A percentile compares a stretch with the other conserved stretches of the same genome.
Conservation (phyloP, 345 rosid species). For the Hypericum perforatum region DNA sequence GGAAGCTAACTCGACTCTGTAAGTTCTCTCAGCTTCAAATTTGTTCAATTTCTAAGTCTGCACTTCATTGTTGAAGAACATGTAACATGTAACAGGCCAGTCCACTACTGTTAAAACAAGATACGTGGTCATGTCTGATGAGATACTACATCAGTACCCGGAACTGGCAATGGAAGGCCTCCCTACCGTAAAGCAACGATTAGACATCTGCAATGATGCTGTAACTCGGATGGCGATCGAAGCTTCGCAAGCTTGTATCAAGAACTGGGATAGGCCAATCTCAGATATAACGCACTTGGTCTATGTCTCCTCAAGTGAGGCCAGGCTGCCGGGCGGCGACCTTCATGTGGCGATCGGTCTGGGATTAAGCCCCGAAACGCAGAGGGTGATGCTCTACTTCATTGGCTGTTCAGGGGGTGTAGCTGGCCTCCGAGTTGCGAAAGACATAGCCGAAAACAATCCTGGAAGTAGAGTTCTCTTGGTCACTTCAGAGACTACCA, state of each 20-base stretch:
- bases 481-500: constrained; percentile 86
- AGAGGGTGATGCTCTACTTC: constrained; percentile 79
- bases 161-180: constrained; percentile 73
- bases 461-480: constrained; percentile 80
- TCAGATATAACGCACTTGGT: constrained; percentile 86
- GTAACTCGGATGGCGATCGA: constrained; percentile 86
- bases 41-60: not conserved
- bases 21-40: constrained; percentile 14
- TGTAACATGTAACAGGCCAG: constrained; percentile 54
- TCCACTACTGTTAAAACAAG: constrained; percentile 93
- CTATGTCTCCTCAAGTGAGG: constrained; percentile 96
- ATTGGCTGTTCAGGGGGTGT: constrained; percentile 93
- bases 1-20: constrained; percentile 86
- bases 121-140: constrained; percentile 94
- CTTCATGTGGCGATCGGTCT: constrained; percentile 76
- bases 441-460: constrained; percentile 91
- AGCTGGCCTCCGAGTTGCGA: constrained; percentile 84
- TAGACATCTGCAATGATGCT: constrained; percentile 71
- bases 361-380: constrained; percentile 65
- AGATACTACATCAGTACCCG: constrained; percentile 72
- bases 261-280: constrained; percentile 65
- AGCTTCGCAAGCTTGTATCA: constrained; percentile 70
- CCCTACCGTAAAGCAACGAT: constrained; percentile 74
- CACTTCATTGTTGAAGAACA: too few relatives aligned
- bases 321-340: constrained; percentile 86